Evolutionary conservation across 495 filamentous ascomycete genomes (phyloP).

Genomic region (Talaromyces proteolyticus): DNA sequence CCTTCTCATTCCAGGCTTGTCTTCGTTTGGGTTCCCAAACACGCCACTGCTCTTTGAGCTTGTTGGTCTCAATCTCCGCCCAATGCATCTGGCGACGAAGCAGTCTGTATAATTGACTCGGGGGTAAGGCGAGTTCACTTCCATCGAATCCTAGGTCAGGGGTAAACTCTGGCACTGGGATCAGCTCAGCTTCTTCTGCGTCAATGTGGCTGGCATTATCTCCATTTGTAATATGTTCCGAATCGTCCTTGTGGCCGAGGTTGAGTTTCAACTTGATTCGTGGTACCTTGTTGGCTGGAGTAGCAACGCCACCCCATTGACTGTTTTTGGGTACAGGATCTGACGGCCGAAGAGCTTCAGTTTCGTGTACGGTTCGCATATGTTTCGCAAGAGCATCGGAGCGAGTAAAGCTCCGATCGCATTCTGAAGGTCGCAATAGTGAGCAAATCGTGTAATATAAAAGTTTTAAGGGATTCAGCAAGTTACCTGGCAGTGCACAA

Average conservation of each 20-base stretch:
- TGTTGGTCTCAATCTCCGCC: conserved; percentile 65
- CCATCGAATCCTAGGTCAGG: conserved; percentile 52
- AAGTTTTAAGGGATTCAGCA: not conserved
- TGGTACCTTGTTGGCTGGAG: conserved; percentile 49
- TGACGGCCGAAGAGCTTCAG: conserved; percentile 82
- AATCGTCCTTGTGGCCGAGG: conserved; percentile 38
- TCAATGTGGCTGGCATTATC: not conserved
- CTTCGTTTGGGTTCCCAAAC: conserved; percentile 59
- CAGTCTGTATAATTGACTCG: conserved; percentile 64
- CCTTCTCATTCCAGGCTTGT: conserved; percentile 81
- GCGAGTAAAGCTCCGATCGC: conserved; percentile 93
- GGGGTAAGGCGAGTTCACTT: conserved; percentile 63
- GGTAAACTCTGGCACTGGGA: conserved; percentile 24
- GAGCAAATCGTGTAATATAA: not conserved
- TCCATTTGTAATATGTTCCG: conserved; percentile 43
- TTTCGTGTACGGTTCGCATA: conserved; percentile 98
- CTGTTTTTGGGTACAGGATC: conserved; percentile 75
- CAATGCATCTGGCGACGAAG: conserved; percentile 75
- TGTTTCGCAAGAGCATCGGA: conserved; percentile 97
- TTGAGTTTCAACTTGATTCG: conserved; percentile 64
- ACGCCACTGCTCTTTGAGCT: conserved; percentile 58
- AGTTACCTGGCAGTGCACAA: conserved; percentile 82
- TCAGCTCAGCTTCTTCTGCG: not conserved
- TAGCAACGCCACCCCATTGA: conserved; percentile 22
- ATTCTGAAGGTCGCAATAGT: conserved; percentile 63